Percentiles rank a stretch among this genome's conserved stretches.
Evolutionary conservation across 306 rosid genomes (phyloP).

Genomic region (Cicer pinnatifidum): DNA sequence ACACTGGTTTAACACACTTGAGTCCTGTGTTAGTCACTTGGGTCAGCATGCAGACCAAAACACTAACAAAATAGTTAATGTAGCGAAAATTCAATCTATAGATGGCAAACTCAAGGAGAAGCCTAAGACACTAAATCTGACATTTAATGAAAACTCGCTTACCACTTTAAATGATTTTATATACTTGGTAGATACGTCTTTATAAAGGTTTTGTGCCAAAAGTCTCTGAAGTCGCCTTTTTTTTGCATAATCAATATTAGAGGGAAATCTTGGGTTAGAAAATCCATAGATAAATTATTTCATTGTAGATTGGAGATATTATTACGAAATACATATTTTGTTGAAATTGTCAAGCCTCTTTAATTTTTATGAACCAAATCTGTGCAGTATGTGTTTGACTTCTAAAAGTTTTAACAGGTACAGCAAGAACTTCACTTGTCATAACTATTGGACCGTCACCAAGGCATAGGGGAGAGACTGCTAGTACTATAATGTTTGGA

Average conservation of each 20-base stretch:
- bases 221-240: conserved; percentile 23
- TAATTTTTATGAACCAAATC: conserved; percentile 22
- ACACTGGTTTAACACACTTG: not conserved
- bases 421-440: conserved; percentile 94
- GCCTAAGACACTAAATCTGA: conserved; percentile 7
- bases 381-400: conserved; percentile 45
- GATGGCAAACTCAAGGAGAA: conserved; percentile 3
- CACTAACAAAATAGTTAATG: not conserved
- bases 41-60: conserved; percentile 22
- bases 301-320: conserved; percentile 28
- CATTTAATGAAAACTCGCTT: conserved; percentile 11
- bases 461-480: conserved; percentile 95
- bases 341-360: conserved; percentile 27
- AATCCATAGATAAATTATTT: not conserved
- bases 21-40: conserved; percentile 22
- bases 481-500: conserved; percentile 97
- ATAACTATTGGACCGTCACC: conserved; percentile 98
- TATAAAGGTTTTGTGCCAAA: conserved; percentile 12
- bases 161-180: conserved; percentile 23
- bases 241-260: conserved; percentile 24
- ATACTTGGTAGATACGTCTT: conserved; percentile 17
- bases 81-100: conserved; percentile 2
- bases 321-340: conserved; percentile 34
- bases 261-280: conserved; percentile 29
- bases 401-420: conserved; percentile 64